A percentile compares a stretch with the other conserved stretches of the same genome.
phyloP scores from a whole-genome alignment of 1,284 basidiomycete genomes.

The Taiwanofungus camphoratus region DNA sequence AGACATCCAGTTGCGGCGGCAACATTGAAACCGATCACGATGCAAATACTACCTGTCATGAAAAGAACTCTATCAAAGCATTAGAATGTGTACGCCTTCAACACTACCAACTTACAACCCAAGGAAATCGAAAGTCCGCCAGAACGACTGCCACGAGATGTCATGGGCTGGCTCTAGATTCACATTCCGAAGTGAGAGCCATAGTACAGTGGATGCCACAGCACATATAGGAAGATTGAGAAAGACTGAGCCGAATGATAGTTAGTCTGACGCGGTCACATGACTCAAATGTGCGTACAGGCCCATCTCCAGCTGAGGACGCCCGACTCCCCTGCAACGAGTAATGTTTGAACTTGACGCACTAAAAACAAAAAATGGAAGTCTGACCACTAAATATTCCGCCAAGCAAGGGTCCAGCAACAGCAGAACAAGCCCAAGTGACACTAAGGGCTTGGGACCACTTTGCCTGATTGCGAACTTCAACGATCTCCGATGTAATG shows the following conservation, averaged over 20 bases:
- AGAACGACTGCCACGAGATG: slow-evolving; percentile 51
- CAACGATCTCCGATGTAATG: slow-evolving; percentile 75
- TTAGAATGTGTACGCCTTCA: slow-evolving; percentile 4
- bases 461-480: slow-evolving; percentile 58
- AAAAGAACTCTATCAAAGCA: slow-evolving; percentile 50
- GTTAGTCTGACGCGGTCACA: slow-evolving; percentile 7
- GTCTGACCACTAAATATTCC: slow-evolving; percentile 70
- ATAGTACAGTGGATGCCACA: slow-evolving; percentile 51
- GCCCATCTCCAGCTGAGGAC: slow-evolving; percentile 70
- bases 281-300: slow-evolving; percentile 44
- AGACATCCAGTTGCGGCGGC: slow-evolving; percentile 63
- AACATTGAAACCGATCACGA: slow-evolving; percentile 75
- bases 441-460: slow-evolving; percentile 79
- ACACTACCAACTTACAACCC: slow-evolving; percentile 52
- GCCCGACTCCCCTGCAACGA: slow-evolving; percentile 18
- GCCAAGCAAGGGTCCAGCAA: slow-evolving; percentile 73
- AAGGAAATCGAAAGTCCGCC: slow-evolving; percentile 61
- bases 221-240: slow-evolving; percentile 74
- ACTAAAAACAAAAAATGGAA: slow-evolving; percentile 6
- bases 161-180: slow-evolving; percentile 37
- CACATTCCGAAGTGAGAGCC: slow-evolving; percentile 51
- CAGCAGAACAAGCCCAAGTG: slow-evolving; percentile 77
- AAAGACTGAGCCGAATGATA: slow-evolving; percentile 45
- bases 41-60: slow-evolving; percentile 65
- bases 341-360: background rate